Evolutionary conservation across 1,139 yeast species (phyloP).

Genomic region (Petasospora fabianii): DNA sequence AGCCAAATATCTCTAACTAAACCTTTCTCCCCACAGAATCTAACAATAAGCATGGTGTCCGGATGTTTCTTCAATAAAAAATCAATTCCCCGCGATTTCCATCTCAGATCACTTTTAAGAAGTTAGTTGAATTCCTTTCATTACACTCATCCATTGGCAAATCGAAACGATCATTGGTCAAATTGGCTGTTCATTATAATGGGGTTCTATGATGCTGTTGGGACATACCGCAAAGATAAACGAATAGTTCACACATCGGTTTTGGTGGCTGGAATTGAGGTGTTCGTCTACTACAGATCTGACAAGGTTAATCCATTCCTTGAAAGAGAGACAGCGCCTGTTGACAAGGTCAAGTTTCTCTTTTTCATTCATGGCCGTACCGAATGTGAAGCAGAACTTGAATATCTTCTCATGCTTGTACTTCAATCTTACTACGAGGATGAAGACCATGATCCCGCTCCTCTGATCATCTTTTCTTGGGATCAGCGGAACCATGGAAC

Average conservation of each 20-base stretch:
- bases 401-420: too few species aligned
- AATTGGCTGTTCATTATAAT: too few species aligned
- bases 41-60: too few species aligned
- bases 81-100: too few species aligned
- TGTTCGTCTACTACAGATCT: conserved; percentile 6
- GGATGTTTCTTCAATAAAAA: too few species aligned
- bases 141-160: too few species aligned
- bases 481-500: conserved; percentile 63
- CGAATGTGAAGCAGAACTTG: too few species aligned
- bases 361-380: conserved; percentile 16
- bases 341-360: conserved; percentile 6
- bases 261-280: conserved; percentile 17
- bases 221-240: neutral
- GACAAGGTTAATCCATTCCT: conserved; percentile 12
- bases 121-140: too few species aligned
- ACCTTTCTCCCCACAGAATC: too few species aligned
- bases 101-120: too few species aligned
- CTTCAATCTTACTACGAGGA: conserved; percentile 10
- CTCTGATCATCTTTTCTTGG: conserved; percentile 48
- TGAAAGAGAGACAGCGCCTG: neutral
- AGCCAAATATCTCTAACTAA: too few species aligned
- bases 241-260: neutral
- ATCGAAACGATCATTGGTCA: too few species aligned
- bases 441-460: conserved; percentile 3
- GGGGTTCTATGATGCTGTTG: neutral